Evolutionary conservation across 495 filamentous ascomycete genomes (phyloP).

Genomic region (Penicillium taxi): DNA sequence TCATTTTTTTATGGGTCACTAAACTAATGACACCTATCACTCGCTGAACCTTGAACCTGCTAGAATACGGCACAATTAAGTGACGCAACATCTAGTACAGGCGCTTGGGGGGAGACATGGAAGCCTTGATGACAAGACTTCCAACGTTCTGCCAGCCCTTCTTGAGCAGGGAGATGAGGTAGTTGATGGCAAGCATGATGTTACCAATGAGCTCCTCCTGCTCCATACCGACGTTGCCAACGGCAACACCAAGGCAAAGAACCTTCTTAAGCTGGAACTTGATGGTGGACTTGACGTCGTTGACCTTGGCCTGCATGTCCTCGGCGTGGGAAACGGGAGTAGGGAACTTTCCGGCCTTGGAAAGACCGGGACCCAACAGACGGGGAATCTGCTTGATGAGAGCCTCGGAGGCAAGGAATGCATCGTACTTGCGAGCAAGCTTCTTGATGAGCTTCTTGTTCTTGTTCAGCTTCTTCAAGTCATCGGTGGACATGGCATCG

Average conservation of each 20-base stretch:
- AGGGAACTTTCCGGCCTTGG: constrained; percentile 99
- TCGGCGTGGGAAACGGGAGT: constrained; percentile 93
- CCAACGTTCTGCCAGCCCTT: constrained; percentile 99
- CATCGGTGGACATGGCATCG: constrained; percentile 94
- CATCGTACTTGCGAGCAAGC: constrained; percentile 99
- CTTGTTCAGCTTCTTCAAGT: constrained; percentile 99
- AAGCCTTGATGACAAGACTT: constrained; percentile 97
- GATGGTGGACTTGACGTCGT: constrained; percentile 98
- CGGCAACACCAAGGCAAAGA: constrained; percentile 96
- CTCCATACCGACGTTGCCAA: constrained; percentile 96
- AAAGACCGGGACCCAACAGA: constrained; percentile 96
- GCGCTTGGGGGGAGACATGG: constrained; percentile 95
- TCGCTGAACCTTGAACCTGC: constrained; percentile 16
- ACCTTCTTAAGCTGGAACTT: constrained; percentile 99
- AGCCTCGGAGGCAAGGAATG: constrained; percentile 90
- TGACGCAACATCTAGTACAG: constrained; percentile 65
- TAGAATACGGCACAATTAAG: constrained; percentile 25
- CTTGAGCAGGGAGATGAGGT: constrained; percentile 96
- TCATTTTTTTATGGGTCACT: constrained; percentile 29
- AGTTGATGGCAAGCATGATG: constrained; percentile 98
- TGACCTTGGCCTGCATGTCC: constrained; percentile 87
- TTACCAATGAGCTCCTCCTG: constrained; percentile 93
- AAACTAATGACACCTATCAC: constrained; percentile 32
- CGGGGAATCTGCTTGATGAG: constrained; percentile 99
- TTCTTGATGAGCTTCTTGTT: constrained; percentile 99